Evolutionary conservation across 768 basidiomycete genomes (phyloP).

Genomic region (Lactarius sanguifluus): DNA sequence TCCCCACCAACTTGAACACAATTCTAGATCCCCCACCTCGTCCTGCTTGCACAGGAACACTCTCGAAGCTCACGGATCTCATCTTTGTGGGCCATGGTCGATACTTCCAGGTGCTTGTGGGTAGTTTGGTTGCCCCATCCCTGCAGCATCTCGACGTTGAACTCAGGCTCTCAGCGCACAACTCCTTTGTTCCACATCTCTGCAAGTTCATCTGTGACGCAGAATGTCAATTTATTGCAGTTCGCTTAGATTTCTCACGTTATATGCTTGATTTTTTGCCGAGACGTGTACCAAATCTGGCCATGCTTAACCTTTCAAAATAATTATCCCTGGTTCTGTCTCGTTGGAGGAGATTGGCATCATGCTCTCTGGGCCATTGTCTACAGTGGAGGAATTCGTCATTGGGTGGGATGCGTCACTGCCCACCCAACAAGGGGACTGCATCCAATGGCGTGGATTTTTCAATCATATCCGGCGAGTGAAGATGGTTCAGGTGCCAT

Average conservation of each 20-base stretch:
- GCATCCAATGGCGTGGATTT: neutral
- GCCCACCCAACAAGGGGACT: neutral
- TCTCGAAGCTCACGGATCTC: neutral
- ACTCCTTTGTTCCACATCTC: neutral
- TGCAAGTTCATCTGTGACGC: neutral
- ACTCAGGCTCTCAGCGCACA: rapidly evolving
- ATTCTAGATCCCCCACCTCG: too few relatives aligned
- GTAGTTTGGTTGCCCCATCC: conserved; percentile 4
- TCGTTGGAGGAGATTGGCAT: too few relatives aligned
- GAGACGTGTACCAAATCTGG: neutral
- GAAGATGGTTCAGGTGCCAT: neutral
- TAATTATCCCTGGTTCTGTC: too few relatives aligned
- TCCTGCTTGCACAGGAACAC: too few relatives aligned
- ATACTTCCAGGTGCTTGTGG: neutral
- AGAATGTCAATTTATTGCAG: neutral
- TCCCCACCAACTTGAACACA: too few relatives aligned
- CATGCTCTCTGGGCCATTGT: too few relatives aligned
- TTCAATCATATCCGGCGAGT: neutral
- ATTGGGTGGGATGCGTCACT: neutral
- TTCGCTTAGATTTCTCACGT: neutral
- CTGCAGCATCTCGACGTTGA: neutral
- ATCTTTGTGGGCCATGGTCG: neutral
- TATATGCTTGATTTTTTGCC: neutral
- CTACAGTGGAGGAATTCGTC: neutral
- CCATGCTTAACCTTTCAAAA: too few relatives aligned